phyloP scores from a whole-genome alignment of 2,329 filamentous ascomycete species.

The Penicillium hesseltinei region DNA sequence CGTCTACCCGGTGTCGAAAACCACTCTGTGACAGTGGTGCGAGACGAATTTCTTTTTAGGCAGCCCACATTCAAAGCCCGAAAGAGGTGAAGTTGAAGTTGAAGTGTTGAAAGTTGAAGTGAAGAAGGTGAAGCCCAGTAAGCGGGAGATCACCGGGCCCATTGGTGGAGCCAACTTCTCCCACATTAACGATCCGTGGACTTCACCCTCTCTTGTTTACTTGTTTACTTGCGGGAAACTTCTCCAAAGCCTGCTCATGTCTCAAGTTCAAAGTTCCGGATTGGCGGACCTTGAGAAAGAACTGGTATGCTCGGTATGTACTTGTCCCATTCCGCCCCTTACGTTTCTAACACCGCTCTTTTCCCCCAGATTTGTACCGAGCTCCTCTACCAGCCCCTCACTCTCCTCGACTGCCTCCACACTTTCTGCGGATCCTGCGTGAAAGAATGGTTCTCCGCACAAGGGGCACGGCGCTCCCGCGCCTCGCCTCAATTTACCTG shows the following conservation, averaged over 20 bases:
- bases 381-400: constrained; percentile 84
- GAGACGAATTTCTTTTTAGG: background rate
- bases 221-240: constrained; percentile 2
- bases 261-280: constrained; percentile 30
- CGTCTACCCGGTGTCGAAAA: background rate
- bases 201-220: background rate
- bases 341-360: constrained; percentile 12
- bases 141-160: constrained; percentile 7
- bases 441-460: constrained; percentile 92
- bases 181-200: constrained; percentile 4
- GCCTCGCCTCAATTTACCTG: constrained; percentile 70
- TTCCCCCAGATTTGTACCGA: constrained; percentile 84
- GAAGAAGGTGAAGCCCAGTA: constrained; percentile 6
- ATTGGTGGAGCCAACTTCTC: constrained; percentile 9
- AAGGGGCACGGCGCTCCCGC: constrained; percentile 57
- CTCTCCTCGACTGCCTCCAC: constrained; percentile 87
- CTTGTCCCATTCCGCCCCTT: constrained; percentile 17
- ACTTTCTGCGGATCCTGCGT: constrained; percentile 95
- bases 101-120: background rate
- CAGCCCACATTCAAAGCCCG: background rate
- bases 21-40: background rate
- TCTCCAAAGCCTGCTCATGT: constrained; percentile 2
- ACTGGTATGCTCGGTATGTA: constrained; percentile 86
- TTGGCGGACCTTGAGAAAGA: constrained; percentile 80
- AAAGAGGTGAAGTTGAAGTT: background rate